A percentile compares a stretch with the other conserved stretches of the same genome.
These are phyloP conservation scores for Poterioochromonas sp. DNA, from an alignment of 352 stramenopile genomes.

Conservation along the genomic window DNA sequence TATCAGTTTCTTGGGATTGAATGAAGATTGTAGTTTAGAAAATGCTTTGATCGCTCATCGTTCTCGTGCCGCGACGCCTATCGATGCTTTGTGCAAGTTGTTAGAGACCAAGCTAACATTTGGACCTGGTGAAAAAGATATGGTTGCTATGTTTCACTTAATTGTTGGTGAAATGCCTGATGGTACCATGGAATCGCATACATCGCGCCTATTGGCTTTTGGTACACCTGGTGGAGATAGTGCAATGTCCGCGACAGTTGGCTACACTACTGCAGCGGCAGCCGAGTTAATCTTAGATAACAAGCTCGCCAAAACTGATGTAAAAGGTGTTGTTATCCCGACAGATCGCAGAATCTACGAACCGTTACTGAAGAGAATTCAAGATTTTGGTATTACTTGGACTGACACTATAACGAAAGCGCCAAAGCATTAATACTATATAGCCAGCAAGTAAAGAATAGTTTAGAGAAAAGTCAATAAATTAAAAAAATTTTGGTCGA, in stretches of 20 bases:
- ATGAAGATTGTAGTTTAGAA: background rate
- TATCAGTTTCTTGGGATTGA: slow-evolving; percentile 40
- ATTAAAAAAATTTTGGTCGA: no score
- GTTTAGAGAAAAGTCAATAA: no score
- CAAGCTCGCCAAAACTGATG: slow-evolving; percentile 50
- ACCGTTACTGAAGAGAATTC: slow-evolving; percentile 64
- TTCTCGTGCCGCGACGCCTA: slow-evolving; percentile 37
- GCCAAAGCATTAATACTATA: no score
- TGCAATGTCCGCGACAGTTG: slow-evolving; percentile 89
- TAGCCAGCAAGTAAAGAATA: no score
- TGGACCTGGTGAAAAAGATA: slow-evolving; percentile 77
- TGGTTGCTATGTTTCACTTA: slow-evolving; percentile 84
- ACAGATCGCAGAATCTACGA: slow-evolving; percentile 76
- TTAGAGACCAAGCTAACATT: slow-evolving; percentile 78
- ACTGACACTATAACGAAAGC: slow-evolving; percentile 56
- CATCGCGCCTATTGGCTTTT: slow-evolving; percentile 79
- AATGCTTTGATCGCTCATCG: background rate
- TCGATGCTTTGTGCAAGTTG: slow-evolving; percentile 69
- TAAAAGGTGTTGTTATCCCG: slow-evolving; percentile 70
- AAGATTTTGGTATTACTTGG: slow-evolving; percentile 72
- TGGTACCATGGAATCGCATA: slow-evolving; percentile 68
- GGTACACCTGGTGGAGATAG: slow-evolving; percentile 74
- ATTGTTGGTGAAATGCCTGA: slow-evolving; percentile 66
- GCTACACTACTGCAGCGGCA: slow-evolving; percentile 79
- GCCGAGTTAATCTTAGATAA: slow-evolving; percentile 84